phyloP scores from a whole-genome alignment of 1,139 yeast species.

The Blastobotrys capitulatus region DNA sequence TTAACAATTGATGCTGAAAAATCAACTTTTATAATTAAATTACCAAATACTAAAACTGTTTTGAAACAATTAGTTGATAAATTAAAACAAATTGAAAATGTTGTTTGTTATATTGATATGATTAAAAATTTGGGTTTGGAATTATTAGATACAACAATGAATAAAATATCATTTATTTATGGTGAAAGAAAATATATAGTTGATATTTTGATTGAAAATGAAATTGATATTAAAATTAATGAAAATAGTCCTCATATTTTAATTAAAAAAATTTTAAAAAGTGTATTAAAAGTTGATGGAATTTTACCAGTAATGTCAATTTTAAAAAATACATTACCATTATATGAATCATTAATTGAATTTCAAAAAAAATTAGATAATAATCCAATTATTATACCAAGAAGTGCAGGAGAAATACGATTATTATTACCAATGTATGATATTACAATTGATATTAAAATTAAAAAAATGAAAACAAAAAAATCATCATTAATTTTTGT shows the following conservation, averaged over 20 bases:
- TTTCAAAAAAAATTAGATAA: constrained; percentile 10
- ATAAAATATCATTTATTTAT: constrained; percentile 25
- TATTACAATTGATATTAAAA: background rate
- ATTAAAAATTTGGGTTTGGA: constrained; percentile 24
- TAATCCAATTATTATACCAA: constrained; percentile 11
- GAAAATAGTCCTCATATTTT: constrained; percentile 24
- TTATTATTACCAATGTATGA: constrained; percentile 13
- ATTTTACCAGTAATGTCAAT: constrained; percentile 28
- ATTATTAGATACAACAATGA: constrained; percentile 28
- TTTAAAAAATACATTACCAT: constrained; percentile 25
- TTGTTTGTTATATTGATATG: constrained; percentile 28
- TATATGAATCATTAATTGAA: constrained; percentile 24
- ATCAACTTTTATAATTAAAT: constrained; percentile 21
- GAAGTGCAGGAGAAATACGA: constrained; percentile 19
- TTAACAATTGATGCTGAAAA: constrained; percentile 22
- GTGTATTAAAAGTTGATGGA: constrained; percentile 23
- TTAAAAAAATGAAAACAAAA: background rate
- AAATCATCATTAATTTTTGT: constrained; percentile 5
- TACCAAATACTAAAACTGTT: constrained; percentile 14
- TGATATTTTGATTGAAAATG: background rate
- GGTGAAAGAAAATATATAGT: constrained; percentile 15
- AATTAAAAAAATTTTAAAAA: constrained; percentile 23
- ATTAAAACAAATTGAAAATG: constrained; percentile 27
- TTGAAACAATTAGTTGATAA: constrained; percentile 18
- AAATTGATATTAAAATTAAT: constrained; percentile 16